These are phyloP conservation scores for Colletotrichum sp. DNA, from an alignment of 2,329 filamentous ascomycete genomes.

Conservation along the genomic window DNA sequence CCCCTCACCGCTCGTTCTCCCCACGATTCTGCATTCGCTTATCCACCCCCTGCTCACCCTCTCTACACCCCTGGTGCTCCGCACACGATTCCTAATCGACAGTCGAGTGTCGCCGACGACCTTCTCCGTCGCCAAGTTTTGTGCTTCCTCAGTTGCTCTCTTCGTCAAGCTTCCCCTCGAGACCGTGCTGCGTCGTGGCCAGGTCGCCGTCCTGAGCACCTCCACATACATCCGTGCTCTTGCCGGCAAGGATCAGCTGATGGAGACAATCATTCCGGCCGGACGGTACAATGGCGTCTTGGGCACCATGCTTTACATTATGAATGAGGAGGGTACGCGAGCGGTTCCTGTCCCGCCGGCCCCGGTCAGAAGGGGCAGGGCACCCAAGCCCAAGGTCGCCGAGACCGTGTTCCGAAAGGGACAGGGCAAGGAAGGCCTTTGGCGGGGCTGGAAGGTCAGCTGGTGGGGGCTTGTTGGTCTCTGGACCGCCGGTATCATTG, in stretches of 20 bases:
- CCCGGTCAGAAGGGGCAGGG: slow-evolving; percentile 35
- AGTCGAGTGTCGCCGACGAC: slow-evolving; percentile 79
- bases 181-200: slow-evolving; percentile 87
- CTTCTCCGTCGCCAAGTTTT: slow-evolving; percentile 83
- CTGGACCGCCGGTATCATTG: slow-evolving; percentile 72
- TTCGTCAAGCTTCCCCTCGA: slow-evolving; percentile 90
- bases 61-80: slow-evolving; percentile 83
- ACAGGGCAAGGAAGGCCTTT: slow-evolving; percentile 71
- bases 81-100: slow-evolving; percentile 84
- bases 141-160: slow-evolving; percentile 79
- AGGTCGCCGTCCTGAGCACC: slow-evolving; percentile 73
- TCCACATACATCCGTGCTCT: slow-evolving; percentile 56
- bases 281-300: slow-evolving; percentile 85
- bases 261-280: slow-evolving; percentile 79
- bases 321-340: slow-evolving; percentile 78
- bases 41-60: slow-evolving; percentile 83
- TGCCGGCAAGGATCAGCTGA: slow-evolving; percentile 39
- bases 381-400: slow-evolving; percentile 33
- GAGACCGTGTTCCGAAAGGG: slow-evolving; percentile 60
- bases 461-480: slow-evolving; percentile 79
- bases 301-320: slow-evolving; percentile 90
- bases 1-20: slow-evolving; percentile 72
- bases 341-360: slow-evolving; percentile 40
- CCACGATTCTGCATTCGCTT: slow-evolving; percentile 86
- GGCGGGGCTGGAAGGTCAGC: slow-evolving; percentile 78